Evolutionary conservation across 1,284 basidiomycete species (phyloP).

Genomic region (Tausonia pullulans): DNA sequence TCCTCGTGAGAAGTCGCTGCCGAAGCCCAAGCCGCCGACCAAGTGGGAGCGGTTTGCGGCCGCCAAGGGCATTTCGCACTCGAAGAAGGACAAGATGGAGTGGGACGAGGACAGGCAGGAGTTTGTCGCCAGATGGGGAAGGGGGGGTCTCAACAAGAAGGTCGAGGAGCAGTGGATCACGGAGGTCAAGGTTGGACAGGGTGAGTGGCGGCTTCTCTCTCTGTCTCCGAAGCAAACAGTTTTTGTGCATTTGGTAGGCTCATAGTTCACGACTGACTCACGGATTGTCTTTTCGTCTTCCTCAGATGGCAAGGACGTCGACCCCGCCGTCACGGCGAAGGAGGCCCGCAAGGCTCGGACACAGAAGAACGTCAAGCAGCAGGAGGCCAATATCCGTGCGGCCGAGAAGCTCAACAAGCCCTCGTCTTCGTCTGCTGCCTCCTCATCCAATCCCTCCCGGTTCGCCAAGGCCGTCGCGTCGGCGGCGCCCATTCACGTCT

Average conservation of each 20-base stretch:
- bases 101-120: slow-evolving; percentile 94
- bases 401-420: slow-evolving; percentile 29
- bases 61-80: slow-evolving; percentile 84
- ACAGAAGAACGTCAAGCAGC: slow-evolving; percentile 76
- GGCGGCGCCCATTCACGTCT: slow-evolving; percentile 3
- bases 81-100: slow-evolving; percentile 63
- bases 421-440: slow-evolving; percentile 9
- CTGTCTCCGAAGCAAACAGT: neutral
- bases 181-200: slow-evolving; percentile 73
- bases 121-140: slow-evolving; percentile 90
- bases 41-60: slow-evolving; percentile 97
- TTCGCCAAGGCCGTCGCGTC: slow-evolving; percentile 2
- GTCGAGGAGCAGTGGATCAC: slow-evolving; percentile 84
- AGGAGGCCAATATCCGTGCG: slow-evolving; percentile 63
- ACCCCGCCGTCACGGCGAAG: slow-evolving; percentile 66
- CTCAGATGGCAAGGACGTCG: slow-evolving; percentile 52
- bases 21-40: slow-evolving; percentile 81
- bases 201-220: slow-evolving; percentile 40
- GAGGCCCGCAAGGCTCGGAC: slow-evolving; percentile 67
- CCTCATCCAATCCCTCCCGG: neutral
- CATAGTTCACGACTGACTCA: slow-evolving; percentile 15
- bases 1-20: slow-evolving; percentile 83
- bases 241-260: neutral
- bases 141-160: slow-evolving; percentile 80
- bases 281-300: slow-evolving; percentile 13